phyloP scores from a whole-genome alignment of 352 stramenopile species.

The Hyaloperonospora arabidopsidis region DNA sequence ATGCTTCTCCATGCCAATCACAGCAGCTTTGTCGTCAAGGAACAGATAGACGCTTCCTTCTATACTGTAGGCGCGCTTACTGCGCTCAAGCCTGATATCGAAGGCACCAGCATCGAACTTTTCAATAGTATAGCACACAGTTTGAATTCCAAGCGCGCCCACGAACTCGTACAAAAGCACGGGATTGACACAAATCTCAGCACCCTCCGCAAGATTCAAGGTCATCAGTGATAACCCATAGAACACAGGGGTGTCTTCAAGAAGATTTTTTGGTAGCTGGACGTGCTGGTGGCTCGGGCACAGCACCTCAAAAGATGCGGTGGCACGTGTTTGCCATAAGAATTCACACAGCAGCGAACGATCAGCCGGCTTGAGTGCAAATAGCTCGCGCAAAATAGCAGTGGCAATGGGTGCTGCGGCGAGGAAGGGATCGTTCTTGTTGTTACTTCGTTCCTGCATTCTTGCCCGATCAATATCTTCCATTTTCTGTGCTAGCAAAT shows the following conservation, averaged over 20 bases:
- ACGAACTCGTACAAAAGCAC: conserved; percentile 62
- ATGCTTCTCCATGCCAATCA: conserved; percentile 82
- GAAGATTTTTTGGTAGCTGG: conserved; percentile 58
- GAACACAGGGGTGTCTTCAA: conserved; percentile 69
- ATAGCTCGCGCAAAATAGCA: conserved; percentile 35
- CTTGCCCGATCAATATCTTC: conserved; percentile 43
- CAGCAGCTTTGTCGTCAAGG: conserved; percentile 39
- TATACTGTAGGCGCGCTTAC: conserved; percentile 50
- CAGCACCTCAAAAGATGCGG: conserved; percentile 73
- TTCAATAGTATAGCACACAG: conserved; percentile 50
- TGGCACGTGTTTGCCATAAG: conserved; percentile 65
- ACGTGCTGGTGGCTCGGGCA: conserved; percentile 71
- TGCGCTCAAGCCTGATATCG: conserved; percentile 28
- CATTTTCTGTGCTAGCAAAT: conserved; percentile 42
- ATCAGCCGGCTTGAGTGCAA: conserved; percentile 28
- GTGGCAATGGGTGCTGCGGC: conserved; percentile 45
- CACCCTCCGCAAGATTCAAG: conserved; percentile 23
- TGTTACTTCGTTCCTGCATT: conserved; percentile 9
- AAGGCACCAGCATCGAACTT: conserved; percentile 32
- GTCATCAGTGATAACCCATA: conserved; percentile 64
- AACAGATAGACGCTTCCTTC: conserved; percentile 74
- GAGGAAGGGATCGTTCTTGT: conserved; percentile 38
- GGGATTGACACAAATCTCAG: conserved; percentile 72
- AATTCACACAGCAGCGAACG: conserved; percentile 55
- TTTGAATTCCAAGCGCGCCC: conserved; percentile 43